A percentile compares a stretch with the other conserved stretches of the same genome.
Evolutionary conservation across 441 rosid genomes (phyloP).

Genomic region (Mallotus japonicus): DNA sequence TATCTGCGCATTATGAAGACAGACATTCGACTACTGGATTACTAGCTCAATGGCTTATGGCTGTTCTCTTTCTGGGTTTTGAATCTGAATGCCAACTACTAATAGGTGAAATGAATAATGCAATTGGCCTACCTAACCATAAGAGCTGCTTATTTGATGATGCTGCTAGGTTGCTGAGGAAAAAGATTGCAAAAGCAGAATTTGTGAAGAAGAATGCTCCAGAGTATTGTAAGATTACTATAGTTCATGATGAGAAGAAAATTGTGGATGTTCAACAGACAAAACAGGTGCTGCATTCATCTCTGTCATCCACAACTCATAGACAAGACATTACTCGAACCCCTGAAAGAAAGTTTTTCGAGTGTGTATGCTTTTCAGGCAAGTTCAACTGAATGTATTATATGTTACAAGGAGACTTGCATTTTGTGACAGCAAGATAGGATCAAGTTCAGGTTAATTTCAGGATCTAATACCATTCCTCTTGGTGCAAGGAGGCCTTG

Average conservation of each 20-base stretch:
- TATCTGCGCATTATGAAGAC: background rate
- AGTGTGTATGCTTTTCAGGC: conserved; percentile 49
- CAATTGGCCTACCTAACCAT: no score
- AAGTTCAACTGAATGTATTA: conserved; percentile 22
- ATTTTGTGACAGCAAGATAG: background rate
- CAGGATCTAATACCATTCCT: conserved; percentile 75
- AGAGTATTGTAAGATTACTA: conserved; percentile 44
- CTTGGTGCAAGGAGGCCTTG: conserved; percentile 68
- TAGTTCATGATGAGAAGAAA: conserved; percentile 43
- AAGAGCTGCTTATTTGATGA: no score
- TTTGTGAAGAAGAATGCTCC: conserved; percentile 53
- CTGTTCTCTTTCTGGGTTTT: no score
- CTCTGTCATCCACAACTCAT: conserved; percentile 11
- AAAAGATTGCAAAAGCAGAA: conserved; percentile 44
- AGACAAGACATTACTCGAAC: conserved; percentile 11
- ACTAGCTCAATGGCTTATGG: no score
- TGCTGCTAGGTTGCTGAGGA: conserved; percentile 28
- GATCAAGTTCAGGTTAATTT: conserved; percentile 38
- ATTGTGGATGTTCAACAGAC: conserved; percentile 18
- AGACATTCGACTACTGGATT: background rate
- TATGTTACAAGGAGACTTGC: background rate
- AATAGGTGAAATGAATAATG: no score
- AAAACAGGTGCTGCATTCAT: conserved; percentile 18
- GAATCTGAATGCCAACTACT: no score
- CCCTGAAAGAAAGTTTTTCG: conserved; percentile 31